Evolutionary conservation across 1,139 yeast genomes (phyloP).

Genomic region (Blastobotrys capitulatus): DNA sequence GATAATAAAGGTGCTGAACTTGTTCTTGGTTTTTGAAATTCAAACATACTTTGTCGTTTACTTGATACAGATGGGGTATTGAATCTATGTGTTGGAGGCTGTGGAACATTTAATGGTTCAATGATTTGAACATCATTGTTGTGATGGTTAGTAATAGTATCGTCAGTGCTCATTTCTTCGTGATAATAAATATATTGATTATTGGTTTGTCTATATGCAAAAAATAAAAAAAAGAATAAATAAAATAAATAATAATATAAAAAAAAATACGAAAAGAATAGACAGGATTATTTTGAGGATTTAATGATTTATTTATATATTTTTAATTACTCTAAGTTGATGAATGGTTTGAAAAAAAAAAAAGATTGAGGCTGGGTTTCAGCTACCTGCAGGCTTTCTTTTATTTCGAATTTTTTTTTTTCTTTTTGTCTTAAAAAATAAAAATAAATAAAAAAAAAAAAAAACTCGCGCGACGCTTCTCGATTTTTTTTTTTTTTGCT

Average conservation of each 20-base stretch:
- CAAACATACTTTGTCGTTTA: slow-evolving; percentile 1
- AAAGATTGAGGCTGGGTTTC: slow-evolving; percentile 1
- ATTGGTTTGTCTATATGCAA: background rate
- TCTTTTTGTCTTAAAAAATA: too few species aligned
- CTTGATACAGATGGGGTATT: background rate
- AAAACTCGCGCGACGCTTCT: too few species aligned
- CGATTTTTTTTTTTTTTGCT: too few species aligned
- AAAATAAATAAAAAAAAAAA: too few species aligned
- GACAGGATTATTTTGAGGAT: too few species aligned
- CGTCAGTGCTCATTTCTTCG: too few species aligned
- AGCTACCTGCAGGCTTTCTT: too few species aligned
- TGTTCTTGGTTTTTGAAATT: background rate
- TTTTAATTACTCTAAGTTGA: too few species aligned
- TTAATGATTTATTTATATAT: too few species aligned
- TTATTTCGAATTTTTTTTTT: too few species aligned
- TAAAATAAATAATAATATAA: background rate
- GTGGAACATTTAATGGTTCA: background rate
- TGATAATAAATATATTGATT: too few species aligned
- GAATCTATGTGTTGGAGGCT: background rate
- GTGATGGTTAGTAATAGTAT: background rate
- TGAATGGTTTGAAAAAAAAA: background rate
- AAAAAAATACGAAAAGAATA: background rate
- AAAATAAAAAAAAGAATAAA: background rate
- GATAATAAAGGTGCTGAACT: too few species aligned
- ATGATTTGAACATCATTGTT: background rate